A percentile compares a stretch with the other conserved stretches of the same genome.
These are phyloP conservation scores for Colletotrichum neosansevieriae DNA, from an alignment of 2,329 filamentous ascomycete species.

Conservation along the genomic window DNA sequence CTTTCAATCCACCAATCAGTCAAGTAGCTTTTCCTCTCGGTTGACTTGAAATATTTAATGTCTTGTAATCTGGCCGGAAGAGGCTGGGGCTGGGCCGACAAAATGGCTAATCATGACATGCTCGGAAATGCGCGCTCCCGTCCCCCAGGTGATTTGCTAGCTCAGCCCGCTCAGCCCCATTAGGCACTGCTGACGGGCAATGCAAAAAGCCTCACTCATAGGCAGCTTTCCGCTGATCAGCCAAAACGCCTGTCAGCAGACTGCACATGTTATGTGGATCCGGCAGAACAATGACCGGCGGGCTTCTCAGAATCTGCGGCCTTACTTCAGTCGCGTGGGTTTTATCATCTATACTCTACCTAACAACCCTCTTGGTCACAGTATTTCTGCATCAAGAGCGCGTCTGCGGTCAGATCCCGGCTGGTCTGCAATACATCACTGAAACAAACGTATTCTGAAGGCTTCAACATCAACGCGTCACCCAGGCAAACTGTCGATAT, in stretches of 20 bases:
- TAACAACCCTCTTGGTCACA: too few relatives aligned
- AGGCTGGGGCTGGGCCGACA: background rate
- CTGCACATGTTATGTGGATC: background rate
- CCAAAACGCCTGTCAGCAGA: background rate
- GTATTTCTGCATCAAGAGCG: too few relatives aligned
- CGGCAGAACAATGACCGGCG: too few relatives aligned
- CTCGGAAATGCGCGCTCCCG: background rate
- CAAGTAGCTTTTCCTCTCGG: background rate
- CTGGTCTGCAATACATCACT: too few relatives aligned
- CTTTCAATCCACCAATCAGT: background rate
- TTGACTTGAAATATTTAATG: background rate
- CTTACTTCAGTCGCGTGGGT: too few relatives aligned
- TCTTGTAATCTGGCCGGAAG: background rate
- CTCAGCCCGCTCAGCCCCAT: background rate
- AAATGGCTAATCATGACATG: background rate
- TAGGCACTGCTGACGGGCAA: background rate
- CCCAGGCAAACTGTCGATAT: too few relatives aligned
- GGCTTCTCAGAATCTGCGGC: too few relatives aligned
- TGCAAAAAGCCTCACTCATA: background rate
- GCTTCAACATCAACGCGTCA: too few relatives aligned
- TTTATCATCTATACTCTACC: too few relatives aligned
- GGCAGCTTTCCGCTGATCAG: background rate
- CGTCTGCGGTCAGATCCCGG: too few relatives aligned
- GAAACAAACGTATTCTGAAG: too few relatives aligned
- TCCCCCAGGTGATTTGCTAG: background rate